phyloP scores from a whole-genome alignment of 148 eudicot species.

The Drosera capensis region DNA sequence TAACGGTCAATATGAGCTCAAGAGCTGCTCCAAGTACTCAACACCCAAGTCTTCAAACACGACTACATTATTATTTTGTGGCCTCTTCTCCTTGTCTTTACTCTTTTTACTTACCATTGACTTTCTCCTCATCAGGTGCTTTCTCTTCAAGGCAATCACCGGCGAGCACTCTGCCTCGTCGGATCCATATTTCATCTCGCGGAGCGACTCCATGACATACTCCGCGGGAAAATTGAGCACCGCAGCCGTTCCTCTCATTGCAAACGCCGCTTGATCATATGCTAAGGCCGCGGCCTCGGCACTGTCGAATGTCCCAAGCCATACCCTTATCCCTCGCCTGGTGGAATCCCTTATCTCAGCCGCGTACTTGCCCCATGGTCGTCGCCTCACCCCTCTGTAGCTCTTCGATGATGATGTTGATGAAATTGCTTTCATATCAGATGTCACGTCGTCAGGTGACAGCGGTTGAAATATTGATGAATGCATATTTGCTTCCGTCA shows the following conservation, averaged over 20 bases:
- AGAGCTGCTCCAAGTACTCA: constrained; percentile 42
- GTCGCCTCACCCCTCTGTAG: constrained; percentile 47
- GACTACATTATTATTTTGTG: constrained; percentile 11
- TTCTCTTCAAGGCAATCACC: constrained; percentile 42
- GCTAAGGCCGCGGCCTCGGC: constrained; percentile 67
- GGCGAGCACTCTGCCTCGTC: constrained; percentile 25
- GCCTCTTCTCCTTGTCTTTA: not conserved
- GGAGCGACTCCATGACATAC: constrained; percentile 28
- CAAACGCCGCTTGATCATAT: constrained; percentile 58
- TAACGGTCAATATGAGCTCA: constrained; percentile 21
- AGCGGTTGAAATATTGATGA: too few relatives aligned
- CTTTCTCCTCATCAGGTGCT: constrained; percentile 34
- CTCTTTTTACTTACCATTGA: constrained; percentile 5
- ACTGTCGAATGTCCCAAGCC: constrained; percentile 63
- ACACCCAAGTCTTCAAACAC: constrained; percentile 51
- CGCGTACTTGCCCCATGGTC: constrained; percentile 62
- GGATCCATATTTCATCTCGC: constrained; percentile 17
- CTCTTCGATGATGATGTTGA: too few relatives aligned
- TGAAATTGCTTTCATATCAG: too few relatives aligned
- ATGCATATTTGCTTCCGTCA: too few relatives aligned
- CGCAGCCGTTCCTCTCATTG: constrained; percentile 44
- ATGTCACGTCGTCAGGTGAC: too few relatives aligned
- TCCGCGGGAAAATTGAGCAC: constrained; percentile 50
- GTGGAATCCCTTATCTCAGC: constrained; percentile 64
- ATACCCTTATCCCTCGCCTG: constrained; percentile 41